A percentile compares a stretch with the other conserved stretches of the same genome.
Evolutionary conservation across 176 grass and related monocot species (phyloP).

Genomic region (Bromus sterilis): DNA sequence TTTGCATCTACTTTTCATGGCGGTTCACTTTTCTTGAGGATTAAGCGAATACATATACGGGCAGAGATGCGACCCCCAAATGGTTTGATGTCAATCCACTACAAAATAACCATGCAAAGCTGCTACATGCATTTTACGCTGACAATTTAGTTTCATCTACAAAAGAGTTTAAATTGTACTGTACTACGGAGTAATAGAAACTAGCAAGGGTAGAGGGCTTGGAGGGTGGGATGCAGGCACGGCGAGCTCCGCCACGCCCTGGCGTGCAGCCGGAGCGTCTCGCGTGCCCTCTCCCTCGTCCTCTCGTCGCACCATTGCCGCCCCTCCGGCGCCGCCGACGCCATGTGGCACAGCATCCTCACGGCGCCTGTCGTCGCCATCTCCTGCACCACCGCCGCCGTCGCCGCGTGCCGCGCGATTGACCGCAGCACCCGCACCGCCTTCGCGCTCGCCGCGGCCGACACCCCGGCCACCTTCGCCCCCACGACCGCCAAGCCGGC

Average conservation of each 20-base stretch:
- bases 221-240: constrained; percentile 45
- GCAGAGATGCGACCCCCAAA: too few relatives aligned
- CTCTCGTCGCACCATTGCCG: constrained; percentile 23
- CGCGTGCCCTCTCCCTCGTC: constrained; percentile 45
- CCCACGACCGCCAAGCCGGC: constrained; percentile 52
- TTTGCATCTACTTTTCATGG: too few relatives aligned
- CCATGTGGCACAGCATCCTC: constrained; percentile 44
- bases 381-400: constrained; percentile 53
- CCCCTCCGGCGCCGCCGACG: not conserved
- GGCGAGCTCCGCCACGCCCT: constrained; percentile 58
- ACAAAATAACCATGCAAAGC: not conserved
- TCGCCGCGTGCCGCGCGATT: constrained; percentile 43
- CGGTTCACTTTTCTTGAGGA: too few relatives aligned
- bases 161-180: too few relatives aligned
- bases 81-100: too few relatives aligned
- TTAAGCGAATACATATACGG: too few relatives aligned
- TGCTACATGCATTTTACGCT: not conserved
- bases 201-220: constrained; percentile 35
- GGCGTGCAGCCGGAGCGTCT: constrained; percentile 50
- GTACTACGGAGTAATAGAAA: not conserved
- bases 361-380: constrained; percentile 50
- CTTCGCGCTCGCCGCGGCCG: constrained; percentile 29
- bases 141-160: not conserved
- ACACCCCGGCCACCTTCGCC: constrained; percentile 26
- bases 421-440: constrained; percentile 49